These are phyloP conservation scores for Penicillium subrubescens DNA, from an alignment of 495 filamentous ascomycete species.

Conservation along the genomic window DNA sequence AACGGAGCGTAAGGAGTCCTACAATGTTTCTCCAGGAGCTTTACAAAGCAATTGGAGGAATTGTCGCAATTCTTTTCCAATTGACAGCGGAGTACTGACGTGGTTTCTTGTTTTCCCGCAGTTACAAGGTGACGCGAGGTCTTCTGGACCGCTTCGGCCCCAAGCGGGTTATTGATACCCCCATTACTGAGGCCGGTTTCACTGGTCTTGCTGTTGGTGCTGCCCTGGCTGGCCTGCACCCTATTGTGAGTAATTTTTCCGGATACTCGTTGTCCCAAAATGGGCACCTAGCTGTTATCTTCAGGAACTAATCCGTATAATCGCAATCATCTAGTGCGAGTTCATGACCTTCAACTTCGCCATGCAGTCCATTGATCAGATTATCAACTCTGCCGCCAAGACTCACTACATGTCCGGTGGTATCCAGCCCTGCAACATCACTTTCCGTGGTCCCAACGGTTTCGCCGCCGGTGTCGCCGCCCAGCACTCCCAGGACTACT, in stretches of 20 bases:
- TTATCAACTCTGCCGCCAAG: constrained; percentile 99
- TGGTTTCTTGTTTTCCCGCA: constrained; percentile 29
- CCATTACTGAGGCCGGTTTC: constrained; percentile 97
- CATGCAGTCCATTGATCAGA: constrained; percentile 99
- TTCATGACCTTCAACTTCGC: constrained; percentile 99
- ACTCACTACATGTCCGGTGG: constrained; percentile 99
- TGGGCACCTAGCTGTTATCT: background rate
- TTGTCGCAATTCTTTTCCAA: background rate
- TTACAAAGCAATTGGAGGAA: background rate
- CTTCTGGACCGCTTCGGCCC: constrained; percentile 95
- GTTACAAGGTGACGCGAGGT: constrained; percentile 98
- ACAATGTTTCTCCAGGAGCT: background rate
- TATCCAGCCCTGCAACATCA: constrained; percentile 99
- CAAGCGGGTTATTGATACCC: constrained; percentile 95
- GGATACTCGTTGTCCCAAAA: background rate
- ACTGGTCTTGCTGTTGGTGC: constrained; percentile 89
- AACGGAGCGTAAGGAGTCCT: constrained; percentile 77
- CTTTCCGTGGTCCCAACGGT: constrained; percentile 98
- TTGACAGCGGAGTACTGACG: constrained; percentile 16
- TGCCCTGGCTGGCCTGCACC: constrained; percentile 90
- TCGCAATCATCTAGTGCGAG: constrained; percentile 67
- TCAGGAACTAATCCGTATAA: background rate
- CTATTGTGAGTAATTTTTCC: constrained; percentile 67
- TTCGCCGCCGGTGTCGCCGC: constrained; percentile 95
- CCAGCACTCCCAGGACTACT: constrained; percentile 98